Conservation (phyloP, 2,329 filamentous ascomycete genomes). For the Penicillium verrucosum region DNA sequence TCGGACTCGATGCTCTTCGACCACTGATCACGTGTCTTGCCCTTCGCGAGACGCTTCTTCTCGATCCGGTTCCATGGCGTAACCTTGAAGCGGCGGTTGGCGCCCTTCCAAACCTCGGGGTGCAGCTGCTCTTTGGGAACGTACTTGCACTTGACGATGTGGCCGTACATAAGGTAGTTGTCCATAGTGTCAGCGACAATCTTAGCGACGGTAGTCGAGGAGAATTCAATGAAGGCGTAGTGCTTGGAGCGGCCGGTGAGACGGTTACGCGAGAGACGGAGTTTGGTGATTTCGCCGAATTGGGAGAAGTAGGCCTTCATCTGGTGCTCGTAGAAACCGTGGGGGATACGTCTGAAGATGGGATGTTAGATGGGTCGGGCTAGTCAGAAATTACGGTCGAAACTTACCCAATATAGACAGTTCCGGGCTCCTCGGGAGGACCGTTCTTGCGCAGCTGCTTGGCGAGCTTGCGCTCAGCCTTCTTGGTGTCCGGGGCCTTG, state of each 20-base stretch:
- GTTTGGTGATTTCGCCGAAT: conserved; percentile 75
- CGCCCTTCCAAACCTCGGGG: conserved; percentile 80
- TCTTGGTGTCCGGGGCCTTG: conserved; percentile 45
- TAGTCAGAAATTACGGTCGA: conserved; percentile 1
- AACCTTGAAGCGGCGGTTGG: conserved; percentile 83
- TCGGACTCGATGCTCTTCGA: conserved; percentile 70
- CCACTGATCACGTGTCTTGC: conserved; percentile 74
- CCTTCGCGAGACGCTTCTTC: conserved; percentile 69
- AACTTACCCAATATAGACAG: conserved; percentile 75
- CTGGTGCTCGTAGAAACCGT: conserved; percentile 96
- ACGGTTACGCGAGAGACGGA: conserved; percentile 87
- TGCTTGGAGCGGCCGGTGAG: conserved; percentile 89
- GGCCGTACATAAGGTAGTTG: conserved; percentile 92
- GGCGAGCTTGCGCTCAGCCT: conserved; percentile 50
- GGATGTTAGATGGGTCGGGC: conserved; percentile 14
- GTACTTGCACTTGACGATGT: conserved; percentile 83
- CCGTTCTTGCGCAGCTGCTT: conserved; percentile 50
- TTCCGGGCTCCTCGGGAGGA: conserved; percentile 57
- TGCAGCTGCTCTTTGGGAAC: conserved; percentile 76
- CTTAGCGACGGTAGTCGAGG: conserved; percentile 71
- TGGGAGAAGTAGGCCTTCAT: conserved; percentile 92
- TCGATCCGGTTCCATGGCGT: conserved; percentile 86
- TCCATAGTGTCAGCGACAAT: conserved; percentile 96
- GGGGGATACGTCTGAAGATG: conserved; percentile 66
- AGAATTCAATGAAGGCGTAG: conserved; percentile 92